Evolutionary conservation across 139 green algal genomes (phyloP), one percentile per base, ranked within the genome.

Genomic region (Chlamydomonas sp.): DNA sequence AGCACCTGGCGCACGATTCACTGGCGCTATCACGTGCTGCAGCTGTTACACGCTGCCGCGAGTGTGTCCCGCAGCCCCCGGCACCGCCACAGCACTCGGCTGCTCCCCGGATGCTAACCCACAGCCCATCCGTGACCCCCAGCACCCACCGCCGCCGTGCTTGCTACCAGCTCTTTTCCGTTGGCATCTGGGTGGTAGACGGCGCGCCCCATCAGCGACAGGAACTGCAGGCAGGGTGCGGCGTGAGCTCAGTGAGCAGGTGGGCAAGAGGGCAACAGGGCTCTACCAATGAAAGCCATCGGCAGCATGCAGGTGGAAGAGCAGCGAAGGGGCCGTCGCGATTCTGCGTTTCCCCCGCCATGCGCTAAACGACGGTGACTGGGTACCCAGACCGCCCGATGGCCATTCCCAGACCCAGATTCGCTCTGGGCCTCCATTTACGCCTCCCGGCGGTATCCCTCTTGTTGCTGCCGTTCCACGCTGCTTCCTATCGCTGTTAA

Each of bases 161-260:
- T 78, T 3, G 60, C 59, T 17, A 69, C 59, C 59, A 81, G 60
- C 60, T 82, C 83, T 63, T 73, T 69, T 49, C 63, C 74, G 66
- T 60, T 20, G n/a, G 76, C 49, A 20, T 88, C 83, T 0, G 74
- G 73, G 18, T 82, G 74, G 62, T 88, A 88, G 6, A 88, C 9
- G 0, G 83, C 83, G 3, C 83, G 83, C 31, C 73, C 83, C 83
- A 88, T 88, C 18, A 88, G 57, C 12, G 62, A 77, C 5, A 76
- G 62, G 63, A 88, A 88, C 83, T 88, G 62, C 79, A 76, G 63
- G 9, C 61, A 7, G 20, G 62, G 63, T 18, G 3, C 2, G 61
- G 59, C 6, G 5, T 71, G 59, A 66, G n/a, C 63, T 74, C 7
- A 74, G 63, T 14, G n/a, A 71, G 61, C 15, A 3, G 59, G 15